Evolutionary conservation across 495 filamentous ascomycete genomes (phyloP).

Genomic region (Hypomontagnella monticulosa): DNA sequence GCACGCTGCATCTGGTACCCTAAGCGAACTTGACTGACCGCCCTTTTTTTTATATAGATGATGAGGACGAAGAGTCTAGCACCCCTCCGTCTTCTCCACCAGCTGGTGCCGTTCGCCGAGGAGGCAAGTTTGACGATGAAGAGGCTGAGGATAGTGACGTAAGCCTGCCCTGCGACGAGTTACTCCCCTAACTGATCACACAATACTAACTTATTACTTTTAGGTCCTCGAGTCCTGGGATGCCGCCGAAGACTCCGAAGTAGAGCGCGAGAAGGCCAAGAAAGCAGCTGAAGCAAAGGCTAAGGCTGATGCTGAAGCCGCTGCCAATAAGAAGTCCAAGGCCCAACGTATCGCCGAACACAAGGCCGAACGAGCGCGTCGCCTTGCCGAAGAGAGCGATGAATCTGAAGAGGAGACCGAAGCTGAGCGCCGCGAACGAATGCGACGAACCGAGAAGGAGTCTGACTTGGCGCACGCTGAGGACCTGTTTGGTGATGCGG

Average conservation of each 20-base stretch:
- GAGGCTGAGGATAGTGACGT: conserved; percentile 88
- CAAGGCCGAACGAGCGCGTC: conserved; percentile 61
- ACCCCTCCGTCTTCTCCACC: conserved; percentile 69
- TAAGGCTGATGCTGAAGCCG: conserved; percentile 89
- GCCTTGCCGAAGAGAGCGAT: conserved; percentile 61
- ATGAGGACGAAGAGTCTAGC: conserved; percentile 75
- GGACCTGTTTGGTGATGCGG: conserved; percentile 86
- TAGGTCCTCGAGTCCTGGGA: conserved; percentile 98
- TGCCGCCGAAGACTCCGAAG: conserved; percentile 95
- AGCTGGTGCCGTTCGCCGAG: conserved; percentile 57
- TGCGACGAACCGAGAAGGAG: conserved; percentile 83
- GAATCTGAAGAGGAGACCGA: conserved; percentile 76
- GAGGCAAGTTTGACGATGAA: conserved; percentile 87
- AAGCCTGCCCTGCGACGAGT: conserved; percentile 43
- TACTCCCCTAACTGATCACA: background rate
- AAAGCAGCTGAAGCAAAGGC: conserved; percentile 86
- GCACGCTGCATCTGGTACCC: conserved; percentile 4
- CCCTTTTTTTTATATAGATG: conserved; percentile 54
- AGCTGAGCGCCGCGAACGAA: conserved; percentile 72
- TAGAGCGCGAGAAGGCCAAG: conserved; percentile 92
- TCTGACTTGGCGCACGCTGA: conserved; percentile 90
- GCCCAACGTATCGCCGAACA: conserved; percentile 86
- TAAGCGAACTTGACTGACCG: conserved; percentile 47
- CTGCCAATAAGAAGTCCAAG: conserved; percentile 91
- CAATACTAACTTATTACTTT: conserved; percentile 11